Evolutionary conservation across 306 rosid species (phyloP).

Genomic region (Medicago arabica): DNA sequence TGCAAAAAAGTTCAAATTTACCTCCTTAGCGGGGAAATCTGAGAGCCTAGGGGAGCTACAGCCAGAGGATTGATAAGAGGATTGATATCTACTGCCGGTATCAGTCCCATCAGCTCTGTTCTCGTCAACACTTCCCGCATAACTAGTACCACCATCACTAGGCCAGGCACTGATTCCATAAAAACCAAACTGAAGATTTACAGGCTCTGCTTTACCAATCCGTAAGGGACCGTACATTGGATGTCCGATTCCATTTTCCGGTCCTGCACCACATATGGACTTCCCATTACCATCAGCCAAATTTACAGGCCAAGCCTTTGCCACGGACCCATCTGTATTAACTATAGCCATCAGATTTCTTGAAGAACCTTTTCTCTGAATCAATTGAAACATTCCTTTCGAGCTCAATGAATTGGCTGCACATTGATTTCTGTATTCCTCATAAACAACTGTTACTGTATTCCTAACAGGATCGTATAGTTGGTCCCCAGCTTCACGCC

Average conservation of each 20-base stretch:
- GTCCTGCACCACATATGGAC: slow-evolving; percentile 59
- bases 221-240: slow-evolving; percentile 65
- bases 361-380: slow-evolving; percentile 91
- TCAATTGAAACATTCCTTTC: slow-evolving; percentile 95
- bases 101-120: slow-evolving; percentile 82
- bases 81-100: slow-evolving; percentile 75
- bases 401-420: slow-evolving; percentile 88
- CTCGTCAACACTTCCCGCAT: slow-evolving; percentile 90
- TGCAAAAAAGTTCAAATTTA: slow-evolving; percentile 32
- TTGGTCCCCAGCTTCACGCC: slow-evolving; percentile 86
- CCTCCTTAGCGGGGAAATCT: slow-evolving; percentile 87
- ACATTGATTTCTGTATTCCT: slow-evolving; percentile 92
- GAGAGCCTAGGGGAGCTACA: slow-evolving; percentile 91
- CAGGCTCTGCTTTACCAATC: slow-evolving; percentile 79
- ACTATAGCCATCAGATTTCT: slow-evolving; percentile 90
- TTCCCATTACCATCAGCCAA: slow-evolving; percentile 72
- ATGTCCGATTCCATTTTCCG: slow-evolving; percentile 53
- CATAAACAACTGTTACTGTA: slow-evolving; percentile 80
- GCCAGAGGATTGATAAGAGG: slow-evolving; percentile 84
- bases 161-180: slow-evolving; percentile 99
- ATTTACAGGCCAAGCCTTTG: slow-evolving; percentile 97
- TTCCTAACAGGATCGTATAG: slow-evolving; percentile 78
- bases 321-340: slow-evolving; percentile 92
- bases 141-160: slow-evolving; percentile 85
- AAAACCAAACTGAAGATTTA: slow-evolving; percentile 95